These are phyloP conservation scores for Vitis cinerea DNA, from an alignment of 164 flowering plant species.

Conservation along the genomic window DNA sequence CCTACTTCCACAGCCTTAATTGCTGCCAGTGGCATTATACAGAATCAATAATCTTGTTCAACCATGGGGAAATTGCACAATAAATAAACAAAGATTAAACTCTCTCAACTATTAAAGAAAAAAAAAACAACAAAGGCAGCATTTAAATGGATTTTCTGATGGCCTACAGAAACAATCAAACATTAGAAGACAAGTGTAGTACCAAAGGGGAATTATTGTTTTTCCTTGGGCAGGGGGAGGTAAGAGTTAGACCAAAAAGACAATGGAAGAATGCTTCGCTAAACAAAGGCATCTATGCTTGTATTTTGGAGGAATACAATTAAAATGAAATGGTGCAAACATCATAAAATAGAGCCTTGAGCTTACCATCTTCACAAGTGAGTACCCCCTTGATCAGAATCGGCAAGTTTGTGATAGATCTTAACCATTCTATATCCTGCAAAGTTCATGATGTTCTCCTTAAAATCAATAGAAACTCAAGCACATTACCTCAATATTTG, in stretches of 20 bases:
- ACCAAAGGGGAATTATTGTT: no score
- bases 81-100: background rate
- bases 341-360: background rate
- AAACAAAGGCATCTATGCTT: no score
- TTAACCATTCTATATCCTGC: conserved; percentile 82
- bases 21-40: conserved; percentile 38
- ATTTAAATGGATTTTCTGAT: no score
- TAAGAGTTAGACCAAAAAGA: no score
- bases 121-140: no score
- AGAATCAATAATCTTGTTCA: background rate
- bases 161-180: no score
- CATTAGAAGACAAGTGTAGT: no score
- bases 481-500: no score
- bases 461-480: background rate
- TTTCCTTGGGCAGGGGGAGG: no score
- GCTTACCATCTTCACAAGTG: conserved; percentile 78
- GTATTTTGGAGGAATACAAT: background rate
- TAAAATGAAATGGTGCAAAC: background rate
- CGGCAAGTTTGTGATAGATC: conserved; percentile 77
- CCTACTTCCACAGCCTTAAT: conserved; percentile 67
- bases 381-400: conserved; percentile 80
- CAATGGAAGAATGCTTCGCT: no score
- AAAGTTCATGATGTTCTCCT: background rate
- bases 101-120: no score
- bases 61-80: background rate